Evolutionary conservation across 345 rosid species (phyloP).

Genomic region (Lumnitzera racemosa): DNA sequence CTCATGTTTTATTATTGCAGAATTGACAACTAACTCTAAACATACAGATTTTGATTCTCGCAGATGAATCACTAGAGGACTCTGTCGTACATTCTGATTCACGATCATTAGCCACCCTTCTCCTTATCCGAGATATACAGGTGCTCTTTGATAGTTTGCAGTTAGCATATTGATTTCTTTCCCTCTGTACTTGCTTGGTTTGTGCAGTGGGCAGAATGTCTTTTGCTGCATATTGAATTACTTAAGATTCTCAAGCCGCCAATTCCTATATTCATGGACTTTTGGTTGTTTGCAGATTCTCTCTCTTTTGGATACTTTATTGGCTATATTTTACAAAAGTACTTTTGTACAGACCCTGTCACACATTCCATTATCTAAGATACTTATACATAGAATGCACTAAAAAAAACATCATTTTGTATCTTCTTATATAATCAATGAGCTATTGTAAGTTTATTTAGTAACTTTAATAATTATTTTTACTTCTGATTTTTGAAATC

Average conservation of each 20-base stretch:
- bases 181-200: background rate
- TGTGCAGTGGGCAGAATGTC: no score
- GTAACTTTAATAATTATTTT: background rate
- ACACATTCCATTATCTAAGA: no score
- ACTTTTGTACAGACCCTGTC: no score
- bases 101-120: slow-evolving; percentile 90
- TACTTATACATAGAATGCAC: no score
- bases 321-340: no score
- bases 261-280: no score
- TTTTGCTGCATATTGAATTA: no score
- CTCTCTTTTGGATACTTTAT: no score
- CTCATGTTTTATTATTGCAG: slow-evolving; percentile 4
- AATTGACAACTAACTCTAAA: slow-evolving; percentile 46
- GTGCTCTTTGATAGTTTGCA: slow-evolving; percentile 18
- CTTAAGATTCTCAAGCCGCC: no score
- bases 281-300: no score
- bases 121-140: slow-evolving; percentile 94
- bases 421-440: background rate
- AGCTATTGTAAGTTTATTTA: background rate
- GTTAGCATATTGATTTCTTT: background rate
- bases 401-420: no score
- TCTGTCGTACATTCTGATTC: slow-evolving; percentile 93
- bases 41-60: slow-evolving; percentile 87
- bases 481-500: background rate
- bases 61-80: slow-evolving; percentile 92